Evolutionary conservation across 257 asterid species (phyloP).

Genomic region (Solanum habrochaites): DNA sequence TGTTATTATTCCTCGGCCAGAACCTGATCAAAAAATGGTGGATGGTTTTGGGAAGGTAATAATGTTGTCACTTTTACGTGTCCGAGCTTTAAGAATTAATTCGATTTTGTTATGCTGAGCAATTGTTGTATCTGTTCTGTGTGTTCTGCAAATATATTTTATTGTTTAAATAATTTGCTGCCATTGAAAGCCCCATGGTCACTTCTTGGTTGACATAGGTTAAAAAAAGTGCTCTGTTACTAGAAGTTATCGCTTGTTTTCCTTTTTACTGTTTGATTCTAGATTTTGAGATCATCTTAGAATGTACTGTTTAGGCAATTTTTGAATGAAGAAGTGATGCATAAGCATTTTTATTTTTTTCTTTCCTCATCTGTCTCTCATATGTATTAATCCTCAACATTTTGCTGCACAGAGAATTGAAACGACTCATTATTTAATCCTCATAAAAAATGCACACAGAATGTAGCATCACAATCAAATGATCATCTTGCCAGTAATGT

Average conservation of each 20-base stretch:
- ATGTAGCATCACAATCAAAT: not conserved
- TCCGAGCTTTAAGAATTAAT: not conserved
- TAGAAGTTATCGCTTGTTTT: not conserved
- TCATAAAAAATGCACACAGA: not conserved
- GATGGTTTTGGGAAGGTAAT: conserved; percentile 52
- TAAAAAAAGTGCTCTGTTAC: not conserved
- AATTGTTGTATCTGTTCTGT: not conserved
- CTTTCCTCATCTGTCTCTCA: not conserved
- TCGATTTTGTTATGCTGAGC: not conserved
- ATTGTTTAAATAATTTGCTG: not conserved
- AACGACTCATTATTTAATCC: not conserved
- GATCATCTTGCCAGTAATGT: not conserved
- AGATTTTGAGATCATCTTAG: not conserved
- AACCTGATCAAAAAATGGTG: conserved; percentile 10
- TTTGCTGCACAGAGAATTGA: not conserved
- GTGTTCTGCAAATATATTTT: not conserved
- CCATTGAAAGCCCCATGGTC: not conserved
- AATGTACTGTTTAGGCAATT: not conserved
- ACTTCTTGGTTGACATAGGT: not conserved
- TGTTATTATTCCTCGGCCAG: conserved; percentile 58
- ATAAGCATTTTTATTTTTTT: not conserved
- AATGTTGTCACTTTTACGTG: not conserved
- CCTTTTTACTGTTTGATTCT: not conserved
- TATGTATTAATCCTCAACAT: not conserved
- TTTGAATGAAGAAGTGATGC: not conserved